These are phyloP conservation scores for Xylariomycetidae sp. DNA, from an alignment of 2,329 filamentous ascomycete genomes.

Conservation along the genomic window DNA sequence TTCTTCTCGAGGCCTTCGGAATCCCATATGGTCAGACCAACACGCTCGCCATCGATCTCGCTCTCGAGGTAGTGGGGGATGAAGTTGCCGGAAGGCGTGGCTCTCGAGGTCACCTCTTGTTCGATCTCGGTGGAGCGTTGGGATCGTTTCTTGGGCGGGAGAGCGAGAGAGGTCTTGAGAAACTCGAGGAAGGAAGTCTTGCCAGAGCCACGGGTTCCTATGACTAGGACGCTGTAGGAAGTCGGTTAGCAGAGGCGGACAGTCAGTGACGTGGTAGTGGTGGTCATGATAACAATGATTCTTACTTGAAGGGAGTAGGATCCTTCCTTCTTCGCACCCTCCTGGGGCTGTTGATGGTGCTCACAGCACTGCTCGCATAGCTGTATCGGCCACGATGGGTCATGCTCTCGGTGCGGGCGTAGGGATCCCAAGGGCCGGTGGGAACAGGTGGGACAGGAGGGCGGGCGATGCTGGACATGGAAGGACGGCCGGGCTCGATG, in stretches of 20 bases:
- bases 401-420: conserved; percentile 88
- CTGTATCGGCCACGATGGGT: conserved; percentile 93
- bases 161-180: conserved; percentile 76
- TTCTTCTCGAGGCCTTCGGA: conserved; percentile 93
- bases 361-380: conserved; percentile 88
- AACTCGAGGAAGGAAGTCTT: conserved; percentile 98
- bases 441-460: conserved; percentile 61
- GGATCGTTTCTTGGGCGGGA: conserved; percentile 73
- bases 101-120: conserved; percentile 52
- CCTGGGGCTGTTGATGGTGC: conserved; percentile 87
- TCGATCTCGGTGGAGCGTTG: conserved; percentile 43
- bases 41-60: conserved; percentile 85
- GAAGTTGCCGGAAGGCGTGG: conserved; percentile 63
- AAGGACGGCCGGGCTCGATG: conserved; percentile 45
- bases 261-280: not conserved
- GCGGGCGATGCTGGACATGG: conserved; percentile 41
- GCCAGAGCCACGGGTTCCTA: conserved; percentile 81
- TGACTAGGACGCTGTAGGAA: conserved; percentile 69
- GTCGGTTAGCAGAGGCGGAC: conserved; percentile 19
- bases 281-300: conserved; percentile 17
- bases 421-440: conserved; percentile 65
- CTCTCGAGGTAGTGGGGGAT: conserved; percentile 88
- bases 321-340: conserved; percentile 93
- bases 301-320: conserved; percentile 97
- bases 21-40: conserved; percentile 94